Evolutionary conservation across 208 protist species (phyloP), one percentile per base, ranked within the genome.

Genomic region (Leishmania turanica): DNA sequence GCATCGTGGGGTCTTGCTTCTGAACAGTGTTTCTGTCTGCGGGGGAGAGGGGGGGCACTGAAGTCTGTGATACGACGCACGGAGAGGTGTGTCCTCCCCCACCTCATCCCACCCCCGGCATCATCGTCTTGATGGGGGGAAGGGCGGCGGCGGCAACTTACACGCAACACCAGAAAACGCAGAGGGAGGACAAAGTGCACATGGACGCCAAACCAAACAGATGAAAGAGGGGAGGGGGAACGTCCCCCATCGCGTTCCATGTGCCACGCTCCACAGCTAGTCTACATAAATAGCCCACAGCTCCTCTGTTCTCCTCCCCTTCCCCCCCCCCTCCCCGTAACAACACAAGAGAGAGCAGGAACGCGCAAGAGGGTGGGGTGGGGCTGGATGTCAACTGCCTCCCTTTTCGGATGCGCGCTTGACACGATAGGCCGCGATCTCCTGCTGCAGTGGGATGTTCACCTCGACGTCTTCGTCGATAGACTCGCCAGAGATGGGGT

Each of bases 381-480:
- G 24, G 45, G n/a, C 27, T 7, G 42, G 27, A 54, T 84, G 45
- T 73, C 75, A 49, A 24, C 65, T 51, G 27, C 70, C 45, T 45
- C 34, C 37, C 70, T 73, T 85, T 37, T 69, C 70, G 0, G 91
- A 88, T 15, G 94, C 94, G 71, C 84, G 87, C 70, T 85, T 81
- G 51, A 96, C 89, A 27, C 89, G 76, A 79, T 96, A 97, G 31
- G 89, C 88, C 19, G 91, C 91, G 80, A 97, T 97, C 81, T 96
- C 90, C 88, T 95, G 92, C 82, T 96, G 95, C 51, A 97, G 84
- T 27, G 77, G 78, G 40, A 86, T 87, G 71, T 97, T 88, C 8
- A 96, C 90, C 51, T 91, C 87, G 31, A 96, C 62, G 0, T 84
- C 90, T 21, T 95, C 91, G 21, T 89, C 86, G 65, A 97, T 86